Percentiles rank a stretch among this genome's conserved stretches.
phyloP scores from a whole-genome alignment of 345 rosid species.

The Alliaria petiolata region DNA sequence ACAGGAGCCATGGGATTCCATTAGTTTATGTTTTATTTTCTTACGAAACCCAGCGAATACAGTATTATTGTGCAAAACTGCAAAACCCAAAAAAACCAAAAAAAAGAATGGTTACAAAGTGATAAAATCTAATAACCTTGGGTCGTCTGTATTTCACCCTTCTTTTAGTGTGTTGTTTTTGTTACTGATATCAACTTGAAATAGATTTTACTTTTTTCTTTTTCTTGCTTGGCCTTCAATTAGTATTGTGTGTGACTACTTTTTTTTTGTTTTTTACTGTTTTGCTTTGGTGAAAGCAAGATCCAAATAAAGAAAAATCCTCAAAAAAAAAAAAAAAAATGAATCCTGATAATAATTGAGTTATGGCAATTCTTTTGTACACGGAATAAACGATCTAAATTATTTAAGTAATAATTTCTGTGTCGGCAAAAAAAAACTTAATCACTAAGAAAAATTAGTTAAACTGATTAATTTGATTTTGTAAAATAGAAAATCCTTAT shows the following conservation, averaged over 20 bases:
- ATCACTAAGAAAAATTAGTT: no score
- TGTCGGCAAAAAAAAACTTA: no score
- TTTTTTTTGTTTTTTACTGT: background rate
- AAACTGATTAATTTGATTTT: background rate
- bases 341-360: background rate
- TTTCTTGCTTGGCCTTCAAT: background rate
- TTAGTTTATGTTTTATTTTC: conserved; percentile 7
- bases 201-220: conserved; percentile 5
- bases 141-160: conserved; percentile 24
- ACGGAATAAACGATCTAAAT: background rate
- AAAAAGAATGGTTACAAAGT: background rate
- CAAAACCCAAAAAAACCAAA: background rate
- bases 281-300: background rate
- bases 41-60: conserved; percentile 10
- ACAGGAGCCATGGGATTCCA: conserved; percentile 24
- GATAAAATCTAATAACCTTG: conserved; percentile 10
- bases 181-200: conserved; percentile 5
- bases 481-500: no score
- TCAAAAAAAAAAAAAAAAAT: background rate
- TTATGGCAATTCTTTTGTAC: background rate
- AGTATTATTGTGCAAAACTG: conserved; percentile 7
- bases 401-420: background rate
- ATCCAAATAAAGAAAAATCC: background rate
- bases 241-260: background rate
- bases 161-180: background rate